A percentile compares a stretch with the other conserved stretches of the same genome.
phyloP scores from a whole-genome alignment of 2,329 filamentous ascomycete genomes.

The Aspergillus sergii region DNA sequence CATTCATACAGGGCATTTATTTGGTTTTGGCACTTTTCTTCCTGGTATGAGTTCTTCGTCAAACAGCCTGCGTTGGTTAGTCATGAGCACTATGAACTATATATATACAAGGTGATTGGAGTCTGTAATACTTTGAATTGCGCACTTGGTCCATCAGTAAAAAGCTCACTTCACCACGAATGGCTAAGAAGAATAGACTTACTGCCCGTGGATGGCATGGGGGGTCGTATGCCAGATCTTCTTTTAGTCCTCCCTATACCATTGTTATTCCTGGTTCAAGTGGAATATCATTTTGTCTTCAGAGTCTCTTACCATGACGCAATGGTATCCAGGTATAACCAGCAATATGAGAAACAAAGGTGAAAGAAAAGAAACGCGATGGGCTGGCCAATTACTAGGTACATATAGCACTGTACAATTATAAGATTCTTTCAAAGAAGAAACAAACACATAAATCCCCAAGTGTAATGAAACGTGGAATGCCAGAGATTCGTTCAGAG shows the following conservation, averaged over 20 bases:
- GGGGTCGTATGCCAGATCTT: constrained; percentile 73
- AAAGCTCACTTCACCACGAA: not conserved
- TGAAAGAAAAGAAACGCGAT: not conserved
- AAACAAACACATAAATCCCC: not conserved
- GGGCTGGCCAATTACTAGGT: not conserved
- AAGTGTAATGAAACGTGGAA: not conserved
- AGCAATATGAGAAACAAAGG: not conserved
- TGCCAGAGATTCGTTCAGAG: not conserved
- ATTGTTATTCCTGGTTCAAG: constrained; percentile 12
- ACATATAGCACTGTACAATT: not conserved
- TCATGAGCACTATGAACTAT: not conserved
- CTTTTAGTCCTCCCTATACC: constrained; percentile 54
- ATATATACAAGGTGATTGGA: not conserved
- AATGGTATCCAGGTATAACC: constrained; percentile 11
- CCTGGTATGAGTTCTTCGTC: constrained; percentile 79
- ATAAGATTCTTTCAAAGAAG: not conserved
- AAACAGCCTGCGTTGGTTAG: constrained; percentile 68
- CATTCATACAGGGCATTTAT: constrained; percentile 91
- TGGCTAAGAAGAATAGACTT: constrained; percentile 40
- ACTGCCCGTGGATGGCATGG: constrained; percentile 86
- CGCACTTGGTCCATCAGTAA: constrained; percentile 62
- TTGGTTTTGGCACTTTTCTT: constrained; percentile 76
- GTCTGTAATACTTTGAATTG: constrained; percentile 73
- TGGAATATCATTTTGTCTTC: not conserved
- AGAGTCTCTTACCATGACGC: constrained; percentile 31